Conservation (phyloP, 495 filamentous ascomycete species). For the Lasiosphaeria miniovina region DNA sequence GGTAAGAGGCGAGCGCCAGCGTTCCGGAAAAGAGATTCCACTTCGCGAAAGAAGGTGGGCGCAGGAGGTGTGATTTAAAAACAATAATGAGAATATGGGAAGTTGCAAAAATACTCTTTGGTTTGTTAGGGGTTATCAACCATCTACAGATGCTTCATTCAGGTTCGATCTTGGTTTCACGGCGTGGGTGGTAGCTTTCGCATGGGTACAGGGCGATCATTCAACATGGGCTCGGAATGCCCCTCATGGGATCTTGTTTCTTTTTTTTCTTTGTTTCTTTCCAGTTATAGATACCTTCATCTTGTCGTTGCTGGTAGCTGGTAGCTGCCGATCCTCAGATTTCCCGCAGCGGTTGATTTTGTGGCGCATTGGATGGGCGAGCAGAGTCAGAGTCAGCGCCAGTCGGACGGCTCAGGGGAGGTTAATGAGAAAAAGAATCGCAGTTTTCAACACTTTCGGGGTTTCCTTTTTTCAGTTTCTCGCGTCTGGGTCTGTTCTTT, state of each 20-base stretch:
- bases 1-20: constrained; percentile 55
- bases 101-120: background rate
- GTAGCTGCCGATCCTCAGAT: background rate
- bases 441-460: background rate
- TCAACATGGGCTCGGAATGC: constrained; percentile 27
- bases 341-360: too few relatives aligned
- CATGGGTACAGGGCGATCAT: constrained; percentile 24
- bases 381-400: too few relatives aligned
- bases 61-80: constrained; percentile 42
- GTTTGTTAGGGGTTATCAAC: background rate
- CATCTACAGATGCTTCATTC: constrained; percentile 1
- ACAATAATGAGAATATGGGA: background rate
- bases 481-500: background rate
- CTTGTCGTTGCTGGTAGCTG: constrained; percentile 1
- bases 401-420: too few relatives aligned
- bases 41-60: constrained; percentile 85
- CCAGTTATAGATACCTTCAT: constrained; percentile 4
- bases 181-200: constrained; percentile 6
- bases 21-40: constrained; percentile 58
- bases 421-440: background rate
- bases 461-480: background rate
- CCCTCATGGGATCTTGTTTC: constrained; percentile 2
- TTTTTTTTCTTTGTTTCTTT: background rate
- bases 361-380: too few relatives aligned
- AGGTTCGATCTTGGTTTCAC: background rate